phyloP scores from a whole-genome alignment of 345 rosid species.

The Brassica rapa region DNA sequence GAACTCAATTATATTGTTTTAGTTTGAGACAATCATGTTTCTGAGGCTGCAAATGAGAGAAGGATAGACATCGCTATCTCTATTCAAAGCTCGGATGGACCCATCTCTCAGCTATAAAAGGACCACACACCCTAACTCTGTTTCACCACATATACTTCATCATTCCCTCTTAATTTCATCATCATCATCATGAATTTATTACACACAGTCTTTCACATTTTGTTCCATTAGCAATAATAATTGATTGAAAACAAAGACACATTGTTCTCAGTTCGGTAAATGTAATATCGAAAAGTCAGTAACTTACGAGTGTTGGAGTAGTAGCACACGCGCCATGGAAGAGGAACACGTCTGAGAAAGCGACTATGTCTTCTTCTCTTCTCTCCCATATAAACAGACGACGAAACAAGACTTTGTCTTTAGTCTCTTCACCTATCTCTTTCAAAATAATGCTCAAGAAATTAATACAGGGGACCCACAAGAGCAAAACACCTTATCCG shows the following conservation, averaged over 20 bases:
- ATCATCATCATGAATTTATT: conserved; percentile 20
- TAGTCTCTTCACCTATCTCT: conserved; percentile 6
- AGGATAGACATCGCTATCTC: conserved; percentile 50
- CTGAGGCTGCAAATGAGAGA: conserved; percentile 56
- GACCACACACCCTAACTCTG: conserved; percentile 28
- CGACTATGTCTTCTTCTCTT: not conserved
- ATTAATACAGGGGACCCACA: not conserved
- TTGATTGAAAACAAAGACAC: conserved; percentile 4
- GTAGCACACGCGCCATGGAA: conserved; percentile 18
- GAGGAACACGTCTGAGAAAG: conserved; percentile 25
- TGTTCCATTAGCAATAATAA: conserved; percentile 22
- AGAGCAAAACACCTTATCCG: not conserved
- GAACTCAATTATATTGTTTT: conserved; percentile 4
- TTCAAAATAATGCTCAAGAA: conserved; percentile 24
- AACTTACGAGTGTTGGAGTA: conserved; percentile 24
- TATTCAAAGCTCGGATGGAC: conserved; percentile 40
- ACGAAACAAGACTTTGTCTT: conserved; percentile 24
- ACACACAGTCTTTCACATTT: conserved; percentile 8
- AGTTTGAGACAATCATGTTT: conserved; percentile 26
- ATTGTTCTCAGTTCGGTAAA: conserved; percentile 2
- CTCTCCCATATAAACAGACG: conserved; percentile 27
- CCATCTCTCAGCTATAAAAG: conserved; percentile 2
- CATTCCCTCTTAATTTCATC: conserved; percentile 32
- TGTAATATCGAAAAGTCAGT: not conserved
- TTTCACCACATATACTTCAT: conserved; percentile 19